Base-by-base conservation (phyloP, 2,329 filamentous ascomycete genomes). In the Neocucurbitaria cava region DNA sequence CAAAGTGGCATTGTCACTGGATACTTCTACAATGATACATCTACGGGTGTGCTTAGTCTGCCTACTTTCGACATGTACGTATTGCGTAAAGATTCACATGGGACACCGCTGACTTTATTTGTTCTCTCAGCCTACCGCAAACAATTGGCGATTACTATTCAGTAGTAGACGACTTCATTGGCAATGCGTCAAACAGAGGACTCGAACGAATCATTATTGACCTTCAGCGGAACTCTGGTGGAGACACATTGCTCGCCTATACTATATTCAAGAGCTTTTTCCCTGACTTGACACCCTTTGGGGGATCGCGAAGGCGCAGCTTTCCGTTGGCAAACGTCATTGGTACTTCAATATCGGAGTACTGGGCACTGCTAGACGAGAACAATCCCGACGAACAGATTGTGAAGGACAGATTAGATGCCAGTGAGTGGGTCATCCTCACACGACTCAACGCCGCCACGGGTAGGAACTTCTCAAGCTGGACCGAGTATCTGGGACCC, bases 151-250 rank as follows among this genome's bases (percentile, higher is more conserved):
- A 57, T 35, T 66, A 68, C 15, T 74, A 70, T 24, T 58, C 65
- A 18, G 55, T 68, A 42, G 53, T 70, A 0, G 47, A 70, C 5
- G 47, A 75, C 1, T 81, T 85, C 58, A 71, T 86, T 11, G 68
- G 72, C 0, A 71, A 76, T 20, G 77, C 78, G 8, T 77, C 79
- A 31, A 56, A 65, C 0, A 71, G 73, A 4, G 77, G 77, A 2
- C 83, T 83, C 58, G 81, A 75, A 13, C 84, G 82, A 59, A 73
- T 89, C 0, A 75, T 89, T 15, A 83, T 89, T 53, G 87, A 90
- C 59, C 64, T 89, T 4, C 80, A 82, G 9, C 78, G 75, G 1
- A 90, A 89, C 58, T 73, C 73, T 0, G 87, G 87, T 17, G 87
- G 87, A 5, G 48, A 45, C 1, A 55, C 65, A 1, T 41, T 64